Percentiles rank a stretch among this genome's conserved stretches.
Conservation (phyloP, 2,329 filamentous ascomycete species). For the Didymellaceae sp. region DNA sequence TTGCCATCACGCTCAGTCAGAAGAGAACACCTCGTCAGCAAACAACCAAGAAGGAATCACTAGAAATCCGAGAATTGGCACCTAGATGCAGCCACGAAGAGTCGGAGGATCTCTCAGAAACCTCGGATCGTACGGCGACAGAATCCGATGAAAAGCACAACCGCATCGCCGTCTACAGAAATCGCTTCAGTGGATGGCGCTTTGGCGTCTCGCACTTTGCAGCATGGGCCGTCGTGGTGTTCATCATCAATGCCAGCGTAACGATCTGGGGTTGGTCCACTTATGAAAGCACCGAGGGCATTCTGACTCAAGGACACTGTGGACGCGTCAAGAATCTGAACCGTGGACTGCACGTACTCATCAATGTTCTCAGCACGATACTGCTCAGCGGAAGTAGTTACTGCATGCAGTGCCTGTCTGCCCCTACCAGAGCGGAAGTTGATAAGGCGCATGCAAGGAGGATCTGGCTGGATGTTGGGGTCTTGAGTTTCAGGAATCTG, state of each 20-base stretch:
- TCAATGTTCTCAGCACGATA: constrained; percentile 56
- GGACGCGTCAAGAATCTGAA: neutral
- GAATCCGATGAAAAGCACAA: no score
- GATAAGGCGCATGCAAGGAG: constrained; percentile 53
- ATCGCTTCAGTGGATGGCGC: neutral
- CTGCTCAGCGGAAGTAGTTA: constrained; percentile 59
- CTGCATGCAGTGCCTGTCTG: constrained; percentile 58
- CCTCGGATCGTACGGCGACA: no score
- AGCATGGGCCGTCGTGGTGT: neutral
- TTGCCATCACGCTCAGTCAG: no score
- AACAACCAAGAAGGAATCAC: no score
- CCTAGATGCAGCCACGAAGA: no score
- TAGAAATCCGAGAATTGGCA: no score
- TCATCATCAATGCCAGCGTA: neutral
- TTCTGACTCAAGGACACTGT: constrained; percentile 1
- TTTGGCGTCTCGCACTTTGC: neutral
- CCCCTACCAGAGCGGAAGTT: constrained; percentile 58
- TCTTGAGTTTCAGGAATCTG: constrained; percentile 28
- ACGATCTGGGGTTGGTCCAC: constrained; percentile 3
- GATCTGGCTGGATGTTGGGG: constrained; percentile 23
- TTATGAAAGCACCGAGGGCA: no score
- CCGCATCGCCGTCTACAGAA: no score
- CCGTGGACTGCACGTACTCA: constrained; percentile 49
- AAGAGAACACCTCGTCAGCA: no score
- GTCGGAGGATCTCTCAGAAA: no score